Percentiles rank a stretch among this genome's conserved stretches.
Evolutionary conservation across 768 basidiomycete genomes (phyloP).

Genomic region (Tylopilus vinaceipallidus): DNA sequence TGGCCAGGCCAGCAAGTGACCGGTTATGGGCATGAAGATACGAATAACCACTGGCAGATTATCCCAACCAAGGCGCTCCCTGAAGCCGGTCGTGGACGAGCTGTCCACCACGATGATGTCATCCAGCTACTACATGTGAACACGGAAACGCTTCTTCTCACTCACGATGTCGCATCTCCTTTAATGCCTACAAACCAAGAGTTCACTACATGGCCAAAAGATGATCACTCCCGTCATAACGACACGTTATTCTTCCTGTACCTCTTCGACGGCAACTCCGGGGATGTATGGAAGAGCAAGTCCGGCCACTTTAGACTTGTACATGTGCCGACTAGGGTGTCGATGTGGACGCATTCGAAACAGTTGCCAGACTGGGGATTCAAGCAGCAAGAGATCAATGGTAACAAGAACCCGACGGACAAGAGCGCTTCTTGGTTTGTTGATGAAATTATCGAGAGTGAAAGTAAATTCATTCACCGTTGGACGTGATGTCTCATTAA

Average conservation of each 20-base stretch:
- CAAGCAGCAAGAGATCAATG: constrained; percentile 97
- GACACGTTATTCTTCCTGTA: constrained; percentile 86
- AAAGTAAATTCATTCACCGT: constrained; percentile 46
- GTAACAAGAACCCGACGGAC: constrained; percentile 88
- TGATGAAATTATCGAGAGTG: constrained; percentile 74
- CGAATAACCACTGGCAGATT: constrained; percentile 95
- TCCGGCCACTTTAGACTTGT: constrained; percentile 89
- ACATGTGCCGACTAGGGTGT: constrained; percentile 86
- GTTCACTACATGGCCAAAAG: constrained; percentile 88
- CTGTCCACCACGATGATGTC: constrained; percentile 86
- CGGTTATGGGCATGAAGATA: constrained; percentile 90
- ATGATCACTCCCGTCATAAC: constrained; percentile 73
- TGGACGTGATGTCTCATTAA: constrained; percentile 2
- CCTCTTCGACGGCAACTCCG: constrained; percentile 70
- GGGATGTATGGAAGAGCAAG: constrained; percentile 90
- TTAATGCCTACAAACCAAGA: constrained; percentile 98
- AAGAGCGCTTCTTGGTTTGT: constrained; percentile 86
- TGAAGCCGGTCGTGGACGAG: constrained; percentile 87
- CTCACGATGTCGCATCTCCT: constrained; percentile 97
- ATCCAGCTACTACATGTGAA: constrained; percentile 86
- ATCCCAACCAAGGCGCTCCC: constrained; percentile 94
- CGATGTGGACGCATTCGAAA: constrained; percentile 88
- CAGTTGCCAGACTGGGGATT: constrained; percentile 95
- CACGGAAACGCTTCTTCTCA: constrained; percentile 80
- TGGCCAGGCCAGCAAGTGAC: constrained; percentile 88